Conservation (phyloP, 2,329 filamentous ascomycete genomes). For the Arthroderma sp. region DNA sequence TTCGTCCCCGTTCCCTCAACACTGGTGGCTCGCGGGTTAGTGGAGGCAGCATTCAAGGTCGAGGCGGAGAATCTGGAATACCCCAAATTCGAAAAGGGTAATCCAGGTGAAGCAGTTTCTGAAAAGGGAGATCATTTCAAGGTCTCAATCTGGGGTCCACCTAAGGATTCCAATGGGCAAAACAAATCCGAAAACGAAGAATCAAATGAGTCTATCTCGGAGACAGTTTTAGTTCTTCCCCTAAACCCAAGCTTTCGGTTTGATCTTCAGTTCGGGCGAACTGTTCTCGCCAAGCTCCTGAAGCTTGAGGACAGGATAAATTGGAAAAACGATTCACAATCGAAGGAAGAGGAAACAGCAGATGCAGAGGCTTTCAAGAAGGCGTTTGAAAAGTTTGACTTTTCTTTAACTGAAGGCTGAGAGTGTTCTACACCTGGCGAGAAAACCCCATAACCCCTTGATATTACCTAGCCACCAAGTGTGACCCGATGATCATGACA, state of each 20-base stretch:
- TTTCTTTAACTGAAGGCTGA: constrained; percentile 40
- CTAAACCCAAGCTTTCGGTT: constrained; percentile 62
- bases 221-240: constrained; percentile 60
- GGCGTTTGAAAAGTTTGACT: constrained; percentile 78
- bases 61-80: constrained; percentile 65
- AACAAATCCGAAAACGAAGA: constrained; percentile 5
- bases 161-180: constrained; percentile 4
- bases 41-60: constrained; percentile 79
- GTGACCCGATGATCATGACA: too few species aligned
- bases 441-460: too few species aligned
- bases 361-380: constrained; percentile 70
- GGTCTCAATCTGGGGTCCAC: constrained; percentile 59
- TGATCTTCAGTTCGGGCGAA: constrained; percentile 78
- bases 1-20: constrained; percentile 63
- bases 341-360: constrained; percentile 59
- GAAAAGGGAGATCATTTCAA: constrained; percentile 57
- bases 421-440: too few species aligned
- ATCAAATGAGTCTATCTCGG: constrained; percentile 32
- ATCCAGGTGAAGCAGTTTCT: constrained; percentile 28
- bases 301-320: constrained; percentile 62
- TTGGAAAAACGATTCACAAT: constrained; percentile 77
- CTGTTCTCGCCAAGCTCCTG: constrained; percentile 77
- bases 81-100: constrained; percentile 36
- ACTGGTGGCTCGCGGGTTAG: constrained; percentile 56
- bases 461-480: too few species aligned